Base-by-base conservation (phyloP, 2,329 filamentous ascomycete genomes). In the Gaeumannomyces tritici region DNA sequence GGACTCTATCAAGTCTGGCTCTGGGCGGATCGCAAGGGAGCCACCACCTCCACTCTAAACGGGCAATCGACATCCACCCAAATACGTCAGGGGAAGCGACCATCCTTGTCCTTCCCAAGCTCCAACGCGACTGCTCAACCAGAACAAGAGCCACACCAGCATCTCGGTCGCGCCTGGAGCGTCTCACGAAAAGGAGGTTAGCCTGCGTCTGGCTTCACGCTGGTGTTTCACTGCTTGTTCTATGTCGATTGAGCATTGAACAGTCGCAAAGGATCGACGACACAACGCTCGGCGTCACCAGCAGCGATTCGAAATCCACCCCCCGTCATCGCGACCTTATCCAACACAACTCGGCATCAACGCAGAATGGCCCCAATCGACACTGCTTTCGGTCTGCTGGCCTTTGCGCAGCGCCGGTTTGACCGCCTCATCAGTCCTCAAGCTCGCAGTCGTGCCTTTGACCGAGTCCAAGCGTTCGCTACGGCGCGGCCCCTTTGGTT, bases 401-500 rank as follows among this genome's bases (percentile, higher is more conserved):
- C 73, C 62, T 78, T 76, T 67, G 72, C 75, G 60, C 77, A 77
- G 64, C 75, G 73, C 63, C 77, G 78, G 62, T 67, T 82, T 61
- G 75, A 84, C 69, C 76, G 78, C 65, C 69, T 81, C 67, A 77
- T 91, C 56, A 82, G 85, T 57, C 86, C 88, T 0, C 76, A 83
- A 47, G 82, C 82, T 64, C 82, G 89, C 60, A 79, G 84, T 65
- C 77, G 79, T 62, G 78, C 83, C 55, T 80, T 86, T 67, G 76
- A 81, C 21, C 78, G 76, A 57, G 73, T 83, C 31, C 76, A 79
- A 47, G 71, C 75, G 6, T 88, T 90, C 69, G 84, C 87, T 21
- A 73, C 80, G 7, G 76, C 81, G 59, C 87, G 88, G 63, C 91
- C 91, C 2, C 76, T 91, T 65, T 76, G 92, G 56, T 86, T 89